Conservation (phyloP, 371 early-diverging fungal genomes). For the Rhizopus delemar region DNA sequence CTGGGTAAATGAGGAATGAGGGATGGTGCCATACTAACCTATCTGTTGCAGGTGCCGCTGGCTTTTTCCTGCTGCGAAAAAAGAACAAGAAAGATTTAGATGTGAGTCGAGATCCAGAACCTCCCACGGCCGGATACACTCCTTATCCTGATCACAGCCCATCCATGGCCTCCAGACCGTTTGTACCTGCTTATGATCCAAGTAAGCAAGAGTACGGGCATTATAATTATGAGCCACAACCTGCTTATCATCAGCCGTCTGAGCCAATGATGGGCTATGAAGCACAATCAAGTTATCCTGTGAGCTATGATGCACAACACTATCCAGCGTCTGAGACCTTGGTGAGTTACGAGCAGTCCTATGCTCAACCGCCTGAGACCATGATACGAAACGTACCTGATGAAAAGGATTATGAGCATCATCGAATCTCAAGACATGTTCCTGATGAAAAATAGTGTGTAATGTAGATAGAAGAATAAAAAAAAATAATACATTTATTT, state of each 20-base stretch:
- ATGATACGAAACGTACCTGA: constrained; percentile 27
- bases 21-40: background rate
- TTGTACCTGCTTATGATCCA: constrained; percentile 29
- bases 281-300: no score
- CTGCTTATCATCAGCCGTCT: constrained; percentile 4
- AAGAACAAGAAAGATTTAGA: background rate
- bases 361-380: constrained; percentile 17
- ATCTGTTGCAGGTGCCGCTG: background rate
- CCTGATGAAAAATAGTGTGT: constrained; percentile 17
- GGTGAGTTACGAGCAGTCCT: background rate
- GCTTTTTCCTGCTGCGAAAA: background rate
- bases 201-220: background rate
- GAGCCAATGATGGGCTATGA: constrained; percentile 11
- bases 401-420: constrained; percentile 15
- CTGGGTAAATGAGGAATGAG: constrained; percentile 7
- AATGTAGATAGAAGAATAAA: no score
- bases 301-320: constrained; percentile 8
- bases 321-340: background rate
- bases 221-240: background rate
- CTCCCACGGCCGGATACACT: background rate
- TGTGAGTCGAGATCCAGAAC: background rate
- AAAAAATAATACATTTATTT: no score
- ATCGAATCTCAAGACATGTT: constrained; percentile 16
- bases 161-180: constrained; percentile 9
- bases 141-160: no score